Conservation (phyloP, 768 basidiomycete genomes). For the Hericium rajendrae region DNA sequence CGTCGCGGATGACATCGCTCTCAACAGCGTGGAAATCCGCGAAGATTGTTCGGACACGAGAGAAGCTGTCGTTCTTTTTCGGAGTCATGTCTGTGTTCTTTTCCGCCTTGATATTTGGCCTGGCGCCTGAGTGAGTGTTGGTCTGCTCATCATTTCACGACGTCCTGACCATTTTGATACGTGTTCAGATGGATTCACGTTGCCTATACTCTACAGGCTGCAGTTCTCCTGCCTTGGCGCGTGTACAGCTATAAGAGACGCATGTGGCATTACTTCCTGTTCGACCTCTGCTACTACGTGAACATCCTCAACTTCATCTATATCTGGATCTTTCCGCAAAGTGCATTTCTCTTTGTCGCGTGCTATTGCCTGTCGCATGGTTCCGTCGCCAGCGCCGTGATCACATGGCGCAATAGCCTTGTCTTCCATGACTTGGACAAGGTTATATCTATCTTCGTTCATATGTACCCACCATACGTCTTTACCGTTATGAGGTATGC, state of each 20-base stretch:
- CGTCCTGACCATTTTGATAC: conserved; percentile 5
- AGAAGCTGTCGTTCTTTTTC: conserved; percentile 86
- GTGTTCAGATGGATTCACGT: conserved; percentile 73
- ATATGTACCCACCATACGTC: conserved; percentile 86
- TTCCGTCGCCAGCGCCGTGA: conserved; percentile 84
- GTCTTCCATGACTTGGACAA: conserved; percentile 98
- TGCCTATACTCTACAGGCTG: conserved; percentile 69
- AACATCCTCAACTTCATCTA: conserved; percentile 87
- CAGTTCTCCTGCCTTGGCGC: conserved; percentile 76
- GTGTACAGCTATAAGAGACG: conserved; percentile 86
- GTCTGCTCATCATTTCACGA: not conserved
- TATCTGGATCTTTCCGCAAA: conserved; percentile 83
- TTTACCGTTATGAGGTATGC: conserved; percentile 84
- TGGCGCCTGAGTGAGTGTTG: conserved; percentile 67
- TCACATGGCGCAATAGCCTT: conserved; percentile 97
- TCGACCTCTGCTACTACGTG: conserved; percentile 89
- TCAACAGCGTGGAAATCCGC: conserved; percentile 87
- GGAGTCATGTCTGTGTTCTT: conserved; percentile 85
- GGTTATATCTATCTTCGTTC: conserved; percentile 90
- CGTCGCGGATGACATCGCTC: conserved; percentile 69
- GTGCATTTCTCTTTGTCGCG: conserved; percentile 72
- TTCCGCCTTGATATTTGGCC: conserved; percentile 81
- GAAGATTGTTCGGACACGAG: conserved; percentile 72
- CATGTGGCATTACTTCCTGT: conserved; percentile 90
- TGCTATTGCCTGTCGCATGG: conserved; percentile 93